phyloP scores from a whole-genome alignment of 305 asterid species.

The Lippia alba region DNA sequence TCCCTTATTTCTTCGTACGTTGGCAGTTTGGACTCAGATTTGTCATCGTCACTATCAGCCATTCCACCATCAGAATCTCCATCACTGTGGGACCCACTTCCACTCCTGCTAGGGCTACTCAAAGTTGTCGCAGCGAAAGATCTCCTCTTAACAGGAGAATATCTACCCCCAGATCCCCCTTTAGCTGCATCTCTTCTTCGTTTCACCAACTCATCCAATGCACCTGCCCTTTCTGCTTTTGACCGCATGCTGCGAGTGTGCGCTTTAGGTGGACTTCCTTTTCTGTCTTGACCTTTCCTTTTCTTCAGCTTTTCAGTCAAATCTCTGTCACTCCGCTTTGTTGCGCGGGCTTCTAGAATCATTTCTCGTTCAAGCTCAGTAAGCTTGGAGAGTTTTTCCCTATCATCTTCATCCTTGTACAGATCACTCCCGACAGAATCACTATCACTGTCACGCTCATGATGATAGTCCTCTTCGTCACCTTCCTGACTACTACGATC shows the following conservation, averaged over 20 bases:
- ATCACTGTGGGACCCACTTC: conserved; percentile 81
- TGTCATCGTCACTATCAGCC: conserved; percentile 93
- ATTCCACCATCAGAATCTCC: conserved; percentile 86
- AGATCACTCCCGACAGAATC: conserved; percentile 97
- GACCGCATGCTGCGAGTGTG: conserved; percentile 83
- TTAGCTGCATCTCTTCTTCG: conserved; percentile 79
- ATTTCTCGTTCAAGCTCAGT: conserved; percentile 88
- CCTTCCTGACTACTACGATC: conserved; percentile 73
- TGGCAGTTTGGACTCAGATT: conserved; percentile 72
- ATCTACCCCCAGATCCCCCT: conserved; percentile 71
- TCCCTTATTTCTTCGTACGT: conserved; percentile 85
- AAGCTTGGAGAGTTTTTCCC: conserved; percentile 84
- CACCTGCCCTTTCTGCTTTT: conserved; percentile 83
- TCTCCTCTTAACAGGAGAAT: conserved; percentile 87
- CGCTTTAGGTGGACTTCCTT: conserved; percentile 72
- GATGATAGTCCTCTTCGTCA: conserved; percentile 58
- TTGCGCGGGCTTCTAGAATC: conserved; percentile 86
- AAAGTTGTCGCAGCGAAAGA: conserved; percentile 62
- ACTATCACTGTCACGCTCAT: conserved; percentile 79
- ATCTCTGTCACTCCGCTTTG: conserved; percentile 86
- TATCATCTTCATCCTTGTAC: conserved; percentile 86
- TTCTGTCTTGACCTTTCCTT: conserved; percentile 61
- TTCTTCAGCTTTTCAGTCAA: conserved; percentile 70
- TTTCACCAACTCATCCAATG: conserved; percentile 82
- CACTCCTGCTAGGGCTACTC: conserved; percentile 78